Conservation (phyloP, 202 grass and related monocot genomes). For the Zoysia matrella region DNA sequence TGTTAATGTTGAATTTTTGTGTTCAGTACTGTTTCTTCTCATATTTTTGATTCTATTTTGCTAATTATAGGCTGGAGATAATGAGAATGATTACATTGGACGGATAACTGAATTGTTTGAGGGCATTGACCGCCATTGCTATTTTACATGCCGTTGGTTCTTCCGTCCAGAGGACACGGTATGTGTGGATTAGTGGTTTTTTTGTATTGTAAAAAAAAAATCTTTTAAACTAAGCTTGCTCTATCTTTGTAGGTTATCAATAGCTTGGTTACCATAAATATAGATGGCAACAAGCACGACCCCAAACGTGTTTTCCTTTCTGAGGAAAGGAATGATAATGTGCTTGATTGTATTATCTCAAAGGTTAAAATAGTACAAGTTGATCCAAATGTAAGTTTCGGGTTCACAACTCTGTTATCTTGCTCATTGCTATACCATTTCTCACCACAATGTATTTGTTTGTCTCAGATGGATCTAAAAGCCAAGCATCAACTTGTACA, state of each 20-base stretch:
- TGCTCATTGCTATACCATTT: neutral
- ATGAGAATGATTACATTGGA: constrained; percentile 65
- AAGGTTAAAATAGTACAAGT: constrained; percentile 66
- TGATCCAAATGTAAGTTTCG: constrained; percentile 71
- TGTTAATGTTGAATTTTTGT: neutral
- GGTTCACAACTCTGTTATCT: neutral
- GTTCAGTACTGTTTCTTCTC: neutral
- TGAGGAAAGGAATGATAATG: constrained; percentile 83
- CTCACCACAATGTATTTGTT: neutral
- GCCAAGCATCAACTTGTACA: constrained; percentile 51
- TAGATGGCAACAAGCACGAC: constrained; percentile 45
- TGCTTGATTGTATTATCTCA: constrained; percentile 64
- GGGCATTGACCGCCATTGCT: constrained; percentile 32
- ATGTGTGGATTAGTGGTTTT: neutral
- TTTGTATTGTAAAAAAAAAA: neutral
- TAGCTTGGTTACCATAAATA: constrained; percentile 41
- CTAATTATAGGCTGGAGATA: constrained; percentile 56
- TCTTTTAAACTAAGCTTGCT: neutral
- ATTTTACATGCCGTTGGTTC: constrained; percentile 86
- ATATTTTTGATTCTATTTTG: neutral
- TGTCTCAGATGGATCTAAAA: constrained; percentile 54
- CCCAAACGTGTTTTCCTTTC: constrained; percentile 78
- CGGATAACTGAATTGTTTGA: constrained; percentile 77
- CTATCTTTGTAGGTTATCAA: constrained; percentile 39
- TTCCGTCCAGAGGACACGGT: constrained; percentile 84